A percentile compares a stretch with the other conserved stretches of the same genome.
Evolutionary conservation across 2,329 filamentous ascomycete genomes (phyloP).

Genomic region (Cercospora sp.): DNA sequence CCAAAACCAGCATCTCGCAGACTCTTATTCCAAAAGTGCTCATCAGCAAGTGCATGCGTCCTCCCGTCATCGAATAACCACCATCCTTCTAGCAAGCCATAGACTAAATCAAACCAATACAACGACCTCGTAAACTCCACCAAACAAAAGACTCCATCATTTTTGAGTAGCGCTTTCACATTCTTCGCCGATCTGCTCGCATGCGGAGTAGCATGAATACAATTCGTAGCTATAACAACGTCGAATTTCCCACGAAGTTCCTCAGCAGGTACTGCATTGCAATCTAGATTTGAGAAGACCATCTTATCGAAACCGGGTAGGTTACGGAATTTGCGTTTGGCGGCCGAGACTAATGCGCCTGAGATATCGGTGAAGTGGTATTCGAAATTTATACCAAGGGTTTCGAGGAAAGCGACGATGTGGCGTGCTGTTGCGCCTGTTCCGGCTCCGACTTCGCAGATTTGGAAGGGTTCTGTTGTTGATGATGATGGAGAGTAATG

Average conservation of each 20-base stretch:
- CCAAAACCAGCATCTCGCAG: constrained; percentile 37
- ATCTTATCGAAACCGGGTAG: constrained; percentile 21
- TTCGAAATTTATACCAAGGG: constrained; percentile 31
- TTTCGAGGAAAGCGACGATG: constrained; percentile 35
- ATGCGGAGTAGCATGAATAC: constrained; percentile 41
- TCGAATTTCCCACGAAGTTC: constrained; percentile 20
- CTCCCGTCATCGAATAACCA: constrained; percentile 45
- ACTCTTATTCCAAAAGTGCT: constrained; percentile 25
- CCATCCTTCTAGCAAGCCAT: constrained; percentile 43
- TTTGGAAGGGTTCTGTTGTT: constrained; percentile 18
- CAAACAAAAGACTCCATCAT: constrained; percentile 38
- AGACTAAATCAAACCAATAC: constrained; percentile 39
- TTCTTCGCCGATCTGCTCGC: constrained; percentile 32
- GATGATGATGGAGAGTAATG: background rate
- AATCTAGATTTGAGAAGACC: constrained; percentile 33
- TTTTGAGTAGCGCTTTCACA: constrained; percentile 34
- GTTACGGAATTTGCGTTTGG: constrained; percentile 14
- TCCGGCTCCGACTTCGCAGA: constrained; percentile 49
- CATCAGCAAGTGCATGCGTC: constrained; percentile 33
- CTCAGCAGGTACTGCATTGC: background rate
- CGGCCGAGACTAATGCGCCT: constrained; percentile 30
- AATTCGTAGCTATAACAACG: constrained; percentile 41
- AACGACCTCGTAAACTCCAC: constrained; percentile 38
- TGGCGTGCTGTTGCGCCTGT: constrained; percentile 46
- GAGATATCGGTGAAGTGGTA: constrained; percentile 52